phyloP scores from a whole-genome alignment of 495 filamentous ascomycete genomes.

The Xylaria palmicola region DNA sequence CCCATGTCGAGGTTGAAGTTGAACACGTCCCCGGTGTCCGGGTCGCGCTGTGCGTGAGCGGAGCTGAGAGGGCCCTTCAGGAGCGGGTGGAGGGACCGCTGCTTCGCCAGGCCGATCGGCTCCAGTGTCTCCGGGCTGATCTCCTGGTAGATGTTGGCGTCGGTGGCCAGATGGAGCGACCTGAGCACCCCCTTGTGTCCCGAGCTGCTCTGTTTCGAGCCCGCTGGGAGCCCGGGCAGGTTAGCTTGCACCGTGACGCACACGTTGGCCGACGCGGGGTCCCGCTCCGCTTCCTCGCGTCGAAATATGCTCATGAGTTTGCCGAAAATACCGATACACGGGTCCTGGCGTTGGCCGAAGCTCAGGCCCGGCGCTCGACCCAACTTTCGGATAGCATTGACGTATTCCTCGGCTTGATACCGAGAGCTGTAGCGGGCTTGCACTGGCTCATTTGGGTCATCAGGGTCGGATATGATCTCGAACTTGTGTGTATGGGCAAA shows the following conservation, averaged over 20 bases:
- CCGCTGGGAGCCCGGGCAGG: slow-evolving; percentile 46
- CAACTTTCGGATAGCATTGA: slow-evolving; percentile 53
- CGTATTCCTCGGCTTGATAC: slow-evolving; percentile 54
- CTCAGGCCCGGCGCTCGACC: slow-evolving; percentile 48
- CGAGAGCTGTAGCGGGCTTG: slow-evolving; percentile 73
- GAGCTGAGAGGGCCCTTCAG: slow-evolving; percentile 62
- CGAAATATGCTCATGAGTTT: slow-evolving; percentile 61
- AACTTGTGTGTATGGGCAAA: slow-evolving; percentile 74
- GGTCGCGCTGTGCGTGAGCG: slow-evolving; percentile 69
- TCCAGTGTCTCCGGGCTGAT: slow-evolving; percentile 70
- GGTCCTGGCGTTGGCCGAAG: slow-evolving; percentile 66
- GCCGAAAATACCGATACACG: slow-evolving; percentile 64
- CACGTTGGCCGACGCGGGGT: slow-evolving; percentile 48
- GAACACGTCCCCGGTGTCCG: slow-evolving; percentile 69
- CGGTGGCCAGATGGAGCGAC: slow-evolving; percentile 61
- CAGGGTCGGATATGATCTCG: slow-evolving; percentile 49
- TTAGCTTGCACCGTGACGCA: slow-evolving; percentile 62
- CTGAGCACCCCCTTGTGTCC: slow-evolving; percentile 36
- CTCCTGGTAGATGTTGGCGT: slow-evolving; percentile 53
- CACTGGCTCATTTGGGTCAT: slow-evolving; percentile 22
- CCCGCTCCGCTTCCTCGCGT: slow-evolving; percentile 15
- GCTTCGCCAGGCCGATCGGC: slow-evolving; percentile 59
- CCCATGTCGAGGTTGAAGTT: slow-evolving; percentile 68
- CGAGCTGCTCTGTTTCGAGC: slow-evolving; percentile 12
- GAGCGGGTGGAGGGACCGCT: slow-evolving; percentile 60